Base-by-base conservation (phyloP, 2,329 filamentous ascomycete genomes). In the Dichotomopilus funicola region DNA sequence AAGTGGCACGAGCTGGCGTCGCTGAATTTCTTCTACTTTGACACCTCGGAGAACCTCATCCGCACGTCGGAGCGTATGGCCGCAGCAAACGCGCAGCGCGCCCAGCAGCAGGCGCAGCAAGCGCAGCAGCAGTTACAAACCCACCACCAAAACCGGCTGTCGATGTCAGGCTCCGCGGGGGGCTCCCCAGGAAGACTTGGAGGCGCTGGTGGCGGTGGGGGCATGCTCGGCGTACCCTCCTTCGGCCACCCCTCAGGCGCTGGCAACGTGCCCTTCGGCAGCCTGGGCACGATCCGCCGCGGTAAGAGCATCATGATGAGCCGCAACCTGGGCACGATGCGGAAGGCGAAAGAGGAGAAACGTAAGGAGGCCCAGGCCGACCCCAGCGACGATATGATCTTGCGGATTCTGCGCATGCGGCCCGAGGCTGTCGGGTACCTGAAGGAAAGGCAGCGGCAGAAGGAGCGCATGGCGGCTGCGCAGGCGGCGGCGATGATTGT, bases 1-100 rank as follows among this genome's bases (percentile, higher is more conserved):
- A 99, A 99, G 79, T 99, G 96, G 77, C 91, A 96, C 75, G 94
- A 99, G 71, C 83, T 99, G 53, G 89, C 94, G 62, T 92, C 90
- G 59, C 81, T 99, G 60, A 95, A 96, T 75, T 99, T 97, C 79
- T 99, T 97, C 78, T 99, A 99, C 76, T 95, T 94, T 67, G 91
- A 97, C 66, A 82, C 87, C 36, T 95, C 91, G 1, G 89, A 95
- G 59, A 91, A 88, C 64, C 80, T 99, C 10, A 90, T 97, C 64
- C 87, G 92, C 50, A 95, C 90, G n/a, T 96, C 90, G 2, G 94
- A 99, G 72, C 83, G 89, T 54, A 99, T 99, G 88, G 92, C 91
- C 3, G 86, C 89, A 2, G 90, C 91, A 42, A 95, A 88, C 4
- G 87, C 87, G 8, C 82, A 89, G 58, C 83, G 87, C 35, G 78